Percentiles rank a stretch among this genome's conserved stretches.
phyloP scores from a whole-genome alignment of 306 rosid genomes.

The Casuarina equisetifolia region DNA sequence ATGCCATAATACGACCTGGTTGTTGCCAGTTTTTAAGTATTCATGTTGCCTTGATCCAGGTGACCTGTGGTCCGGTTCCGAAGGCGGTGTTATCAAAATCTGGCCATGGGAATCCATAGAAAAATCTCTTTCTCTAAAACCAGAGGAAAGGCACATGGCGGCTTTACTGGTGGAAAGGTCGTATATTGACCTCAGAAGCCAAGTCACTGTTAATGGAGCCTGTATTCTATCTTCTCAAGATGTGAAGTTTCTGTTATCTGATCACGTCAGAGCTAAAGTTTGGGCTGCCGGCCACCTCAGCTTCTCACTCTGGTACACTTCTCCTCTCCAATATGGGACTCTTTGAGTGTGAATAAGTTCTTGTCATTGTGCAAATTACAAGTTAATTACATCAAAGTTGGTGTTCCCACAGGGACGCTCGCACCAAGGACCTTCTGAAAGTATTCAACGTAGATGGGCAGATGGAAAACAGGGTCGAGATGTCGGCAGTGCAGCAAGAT shows the following conservation, averaged over 20 bases:
- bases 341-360: constrained; percentile 10
- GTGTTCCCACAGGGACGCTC: constrained; percentile 78
- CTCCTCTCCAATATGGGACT: neutral
- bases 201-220: constrained; percentile 87
- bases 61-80: constrained; percentile 95
- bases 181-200: constrained; percentile 68
- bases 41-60: constrained; percentile 47
- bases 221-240: constrained; percentile 96
- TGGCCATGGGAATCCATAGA: constrained; percentile 98
- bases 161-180: constrained; percentile 97
- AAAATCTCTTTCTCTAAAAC: constrained; percentile 82
- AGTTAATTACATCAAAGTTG: constrained; percentile 17
- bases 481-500: constrained; percentile 74
- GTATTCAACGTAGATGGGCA: constrained; percentile 93
- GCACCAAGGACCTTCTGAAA: constrained; percentile 82
- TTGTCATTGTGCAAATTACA: constrained; percentile 6
- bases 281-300: constrained; percentile 80
- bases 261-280: constrained; percentile 67
- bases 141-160: constrained; percentile 95
- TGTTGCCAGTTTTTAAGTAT: neutral
- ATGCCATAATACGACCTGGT: neutral
- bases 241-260: constrained; percentile 72
- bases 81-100: constrained; percentile 80
- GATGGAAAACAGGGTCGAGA: constrained; percentile 79
- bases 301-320: constrained; percentile 76